Evolutionary conservation across 1,139 yeast genomes (phyloP).

Genomic region (Meyerozyma guilliermondii): DNA sequence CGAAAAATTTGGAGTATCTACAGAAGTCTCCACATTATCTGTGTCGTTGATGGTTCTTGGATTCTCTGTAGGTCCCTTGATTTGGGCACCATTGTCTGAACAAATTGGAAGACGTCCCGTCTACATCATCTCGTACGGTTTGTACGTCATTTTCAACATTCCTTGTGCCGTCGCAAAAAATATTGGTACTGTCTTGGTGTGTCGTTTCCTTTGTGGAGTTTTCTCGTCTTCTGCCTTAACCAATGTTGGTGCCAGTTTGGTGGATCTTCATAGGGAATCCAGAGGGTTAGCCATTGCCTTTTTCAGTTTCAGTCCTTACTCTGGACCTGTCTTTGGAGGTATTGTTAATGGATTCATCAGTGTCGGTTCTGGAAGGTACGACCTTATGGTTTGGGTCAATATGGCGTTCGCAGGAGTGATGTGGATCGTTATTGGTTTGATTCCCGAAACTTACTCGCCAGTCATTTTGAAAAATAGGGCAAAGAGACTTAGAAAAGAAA

Average conservation of each 20-base stretch:
- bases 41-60: slow-evolving; percentile 89
- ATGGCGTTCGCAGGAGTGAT: slow-evolving; percentile 86
- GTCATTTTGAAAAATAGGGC: slow-evolving; percentile 76
- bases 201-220: slow-evolving; percentile 84
- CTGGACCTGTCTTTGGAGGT: slow-evolving; percentile 93
- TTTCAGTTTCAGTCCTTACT: slow-evolving; percentile 88
- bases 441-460: slow-evolving; percentile 93
- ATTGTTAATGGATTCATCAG: slow-evolving; percentile 81
- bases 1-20: slow-evolving; percentile 60
- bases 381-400: slow-evolving; percentile 80
- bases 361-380: slow-evolving; percentile 61
- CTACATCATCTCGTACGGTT: slow-evolving; percentile 67
- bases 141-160: slow-evolving; percentile 75
- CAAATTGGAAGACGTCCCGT: slow-evolving; percentile 84
- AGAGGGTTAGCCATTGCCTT: slow-evolving; percentile 89
- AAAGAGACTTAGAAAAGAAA: slow-evolving; percentile 61
- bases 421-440: slow-evolving; percentile 57
- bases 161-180: slow-evolving; percentile 87
- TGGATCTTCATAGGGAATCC: slow-evolving; percentile 75
- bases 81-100: slow-evolving; percentile 90
- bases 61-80: slow-evolving; percentile 78
- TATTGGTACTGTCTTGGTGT: slow-evolving; percentile 72
- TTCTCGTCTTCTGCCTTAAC: slow-evolving; percentile 81
- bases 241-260: slow-evolving; percentile 85
- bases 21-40: slow-evolving; percentile 73